Conservation (phyloP, 805 yeast genomes). For the Starmerella vaccinii region DNA sequence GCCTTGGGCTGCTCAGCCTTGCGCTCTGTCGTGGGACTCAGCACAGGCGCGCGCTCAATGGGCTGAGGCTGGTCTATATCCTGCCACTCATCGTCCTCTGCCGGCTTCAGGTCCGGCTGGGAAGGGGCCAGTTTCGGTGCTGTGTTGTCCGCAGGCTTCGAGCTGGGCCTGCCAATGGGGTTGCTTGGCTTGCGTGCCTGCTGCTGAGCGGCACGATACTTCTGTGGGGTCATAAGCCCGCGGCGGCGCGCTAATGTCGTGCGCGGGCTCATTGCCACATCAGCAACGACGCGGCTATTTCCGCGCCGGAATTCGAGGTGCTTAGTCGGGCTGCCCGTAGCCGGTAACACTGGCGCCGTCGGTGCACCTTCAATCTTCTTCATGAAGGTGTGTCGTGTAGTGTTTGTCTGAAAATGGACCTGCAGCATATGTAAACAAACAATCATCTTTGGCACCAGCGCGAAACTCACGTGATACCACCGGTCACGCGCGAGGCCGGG, state of each 20-base stretch:
- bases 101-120: not conserved
- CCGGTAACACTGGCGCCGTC: not conserved
- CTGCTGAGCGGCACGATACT: constrained; percentile 13
- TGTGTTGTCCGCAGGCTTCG: not conserved
- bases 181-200: constrained; percentile 17
- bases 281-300: constrained; percentile 12
- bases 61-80: constrained; percentile 13
- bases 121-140: constrained; percentile 1
- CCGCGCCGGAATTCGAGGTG: constrained; percentile 14
- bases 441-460: too few species aligned
- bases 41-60: not conserved
- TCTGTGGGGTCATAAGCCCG: constrained; percentile 3
- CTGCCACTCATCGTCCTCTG: constrained; percentile 22
- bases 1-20: not conserved
- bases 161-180: constrained; percentile 7
- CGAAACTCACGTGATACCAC: too few species aligned
- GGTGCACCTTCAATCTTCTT: not conserved
- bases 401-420: not conserved
- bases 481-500: too few species aligned
- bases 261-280: constrained; percentile 7
- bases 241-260: constrained; percentile 5
- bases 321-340: constrained; percentile 13
- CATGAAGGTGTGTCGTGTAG: not conserved
- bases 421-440: constrained; percentile 8
- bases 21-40: not conserved